phyloP scores from a whole-genome alignment of 2,329 filamentous ascomycete species.

The Pseudocercospora musae region DNA sequence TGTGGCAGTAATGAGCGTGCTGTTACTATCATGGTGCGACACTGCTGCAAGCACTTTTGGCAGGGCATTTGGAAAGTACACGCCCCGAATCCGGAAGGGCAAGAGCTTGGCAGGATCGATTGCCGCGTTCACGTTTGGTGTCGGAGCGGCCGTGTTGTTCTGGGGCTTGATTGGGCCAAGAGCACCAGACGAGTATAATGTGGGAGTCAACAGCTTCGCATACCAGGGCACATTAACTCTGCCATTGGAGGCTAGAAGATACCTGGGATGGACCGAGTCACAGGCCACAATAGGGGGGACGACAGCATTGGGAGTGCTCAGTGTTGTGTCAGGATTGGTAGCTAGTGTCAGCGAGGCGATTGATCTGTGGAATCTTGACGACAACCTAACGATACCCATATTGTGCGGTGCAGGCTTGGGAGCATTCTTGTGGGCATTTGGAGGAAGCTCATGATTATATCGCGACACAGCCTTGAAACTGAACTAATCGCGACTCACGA shows the following conservation, averaged over 20 bases:
- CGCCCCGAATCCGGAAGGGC: conserved; percentile 75
- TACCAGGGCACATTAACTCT: conserved; percentile 75
- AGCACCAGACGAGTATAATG: conserved; percentile 34
- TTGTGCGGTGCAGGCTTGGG: conserved; percentile 85
- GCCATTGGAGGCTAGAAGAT: conserved; percentile 56
- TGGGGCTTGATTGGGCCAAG: conserved; percentile 79
- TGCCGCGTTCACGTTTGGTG: conserved; percentile 78
- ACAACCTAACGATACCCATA: conserved; percentile 94
- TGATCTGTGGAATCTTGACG: conserved; percentile 91
- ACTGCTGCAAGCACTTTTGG: conserved; percentile 95
- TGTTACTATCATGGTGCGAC: conserved; percentile 96
- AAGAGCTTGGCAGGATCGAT: conserved; percentile 89
- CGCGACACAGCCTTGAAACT: conserved; percentile 1
- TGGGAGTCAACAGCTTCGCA: conserved; percentile 63
- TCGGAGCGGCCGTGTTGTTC: conserved; percentile 78
- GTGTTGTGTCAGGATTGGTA: conserved; percentile 81
- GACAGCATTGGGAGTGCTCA: conserved; percentile 74
- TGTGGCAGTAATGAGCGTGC: conserved; percentile 79
- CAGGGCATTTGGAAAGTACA: conserved; percentile 83
- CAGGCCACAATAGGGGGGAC: conserved; percentile 65
- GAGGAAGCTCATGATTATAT: conserved; percentile 12
- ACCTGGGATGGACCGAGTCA: conserved; percentile 58
- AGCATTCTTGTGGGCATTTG: conserved; percentile 87
- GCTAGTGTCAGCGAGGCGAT: conserved; percentile 87
- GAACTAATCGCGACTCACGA: not conserved